Conservation (phyloP, 2,329 filamentous ascomycete genomes). For the Calonectria hawksworthii region DNA sequence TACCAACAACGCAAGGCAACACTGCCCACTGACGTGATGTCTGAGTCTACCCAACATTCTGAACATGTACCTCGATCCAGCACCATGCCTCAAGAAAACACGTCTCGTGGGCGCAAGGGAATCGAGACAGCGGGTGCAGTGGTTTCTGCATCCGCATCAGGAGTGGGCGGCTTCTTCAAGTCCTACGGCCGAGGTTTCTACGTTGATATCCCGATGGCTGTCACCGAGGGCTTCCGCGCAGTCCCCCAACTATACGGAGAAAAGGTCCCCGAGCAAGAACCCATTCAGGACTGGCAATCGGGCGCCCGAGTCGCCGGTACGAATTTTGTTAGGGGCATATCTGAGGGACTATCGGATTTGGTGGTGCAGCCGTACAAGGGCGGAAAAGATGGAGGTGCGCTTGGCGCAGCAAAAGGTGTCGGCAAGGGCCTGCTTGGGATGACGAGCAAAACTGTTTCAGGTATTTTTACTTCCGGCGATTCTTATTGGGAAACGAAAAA, state of each 20-base stretch:
- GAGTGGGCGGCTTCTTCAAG: constrained; percentile 34
- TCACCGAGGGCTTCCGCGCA: constrained; percentile 38
- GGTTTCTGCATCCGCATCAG: constrained; percentile 24
- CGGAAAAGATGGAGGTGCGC: constrained; percentile 23
- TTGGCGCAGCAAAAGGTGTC: constrained; percentile 24
- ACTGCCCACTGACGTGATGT: background rate
- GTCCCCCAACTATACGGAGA: constrained; percentile 30
- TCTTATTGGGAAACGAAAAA: background rate
- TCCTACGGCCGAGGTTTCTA: constrained; percentile 29
- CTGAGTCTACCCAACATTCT: background rate
- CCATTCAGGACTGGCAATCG: constrained; percentile 30
- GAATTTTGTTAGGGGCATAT: constrained; percentile 30
- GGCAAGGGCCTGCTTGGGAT: constrained; percentile 33
- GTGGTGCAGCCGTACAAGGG: constrained; percentile 30
- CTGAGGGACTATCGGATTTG: constrained; percentile 27
- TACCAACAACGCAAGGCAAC: constrained; percentile 27
- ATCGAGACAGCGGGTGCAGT: constrained; percentile 26
- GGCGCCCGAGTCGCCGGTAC: constrained; percentile 24
- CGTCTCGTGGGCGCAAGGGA: background rate
- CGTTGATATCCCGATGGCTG: constrained; percentile 31
- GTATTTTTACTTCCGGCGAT: constrained; percentile 1
- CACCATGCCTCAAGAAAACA: background rate
- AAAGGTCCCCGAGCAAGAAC: constrained; percentile 30
- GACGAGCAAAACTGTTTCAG: constrained; percentile 32
- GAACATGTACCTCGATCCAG: background rate